Conservation (phyloP, 305 asterid species). For the Fraxinus angustifolia region DNA sequence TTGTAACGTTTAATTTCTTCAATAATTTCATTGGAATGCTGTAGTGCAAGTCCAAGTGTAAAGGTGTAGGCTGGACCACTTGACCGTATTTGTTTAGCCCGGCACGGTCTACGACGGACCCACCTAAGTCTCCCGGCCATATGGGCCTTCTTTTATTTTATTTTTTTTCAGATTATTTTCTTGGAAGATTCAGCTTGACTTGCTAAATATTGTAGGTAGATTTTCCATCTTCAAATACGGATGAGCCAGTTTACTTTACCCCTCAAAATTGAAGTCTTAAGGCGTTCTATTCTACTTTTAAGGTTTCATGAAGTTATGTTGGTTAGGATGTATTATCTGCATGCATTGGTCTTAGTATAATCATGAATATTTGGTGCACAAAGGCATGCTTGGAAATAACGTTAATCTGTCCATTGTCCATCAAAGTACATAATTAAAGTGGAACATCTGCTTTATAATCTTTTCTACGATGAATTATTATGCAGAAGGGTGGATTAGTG, state of each 20-base stretch:
- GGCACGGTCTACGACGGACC: not conserved
- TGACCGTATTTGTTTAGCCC: not conserved
- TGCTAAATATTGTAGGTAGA: not conserved
- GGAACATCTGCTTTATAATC: constrained; percentile 30
- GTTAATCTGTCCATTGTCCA: not conserved
- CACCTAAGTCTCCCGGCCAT: not conserved
- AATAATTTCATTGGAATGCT: not conserved
- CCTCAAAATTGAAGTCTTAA: constrained; percentile 33
- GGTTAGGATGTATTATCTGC: not conserved
- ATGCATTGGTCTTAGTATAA: not conserved
- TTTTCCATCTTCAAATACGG: not conserved
- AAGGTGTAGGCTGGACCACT: not conserved
- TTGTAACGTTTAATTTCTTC: not conserved
- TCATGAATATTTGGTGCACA: constrained; percentile 25
- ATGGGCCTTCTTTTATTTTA: not conserved
- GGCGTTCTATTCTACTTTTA: constrained; percentile 33
- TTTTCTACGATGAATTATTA: constrained; percentile 25
- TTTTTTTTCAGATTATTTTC: not conserved
- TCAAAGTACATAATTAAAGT: not conserved
- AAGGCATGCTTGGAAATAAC: constrained; percentile 18
- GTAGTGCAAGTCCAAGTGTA: constrained; percentile 8
- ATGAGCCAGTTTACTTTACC: not conserved
- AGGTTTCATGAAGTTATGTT: constrained; percentile 19
- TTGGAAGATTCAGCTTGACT: not conserved
- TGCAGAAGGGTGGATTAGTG: constrained; percentile 19